Evolutionary conservation across 805 yeast species (phyloP).

Genomic region (Kuraishia borneana): DNA sequence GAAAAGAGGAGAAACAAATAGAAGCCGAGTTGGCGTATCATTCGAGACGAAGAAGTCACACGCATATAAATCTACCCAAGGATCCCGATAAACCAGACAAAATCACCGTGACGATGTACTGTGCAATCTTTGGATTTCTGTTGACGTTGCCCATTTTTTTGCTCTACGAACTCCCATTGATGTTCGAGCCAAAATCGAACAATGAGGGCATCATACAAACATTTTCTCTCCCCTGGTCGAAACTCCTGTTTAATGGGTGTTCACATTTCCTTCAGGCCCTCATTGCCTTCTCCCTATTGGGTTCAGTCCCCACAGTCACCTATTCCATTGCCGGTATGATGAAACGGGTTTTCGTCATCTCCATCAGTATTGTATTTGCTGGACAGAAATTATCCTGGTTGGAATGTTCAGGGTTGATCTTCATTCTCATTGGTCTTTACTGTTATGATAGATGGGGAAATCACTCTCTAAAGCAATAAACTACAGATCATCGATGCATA

Average conservation of each 20-base stretch:
- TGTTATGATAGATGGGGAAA: conserved; percentile 66
- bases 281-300: conserved; percentile 66
- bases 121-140: conserved; percentile 57
- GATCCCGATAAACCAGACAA: conserved; percentile 40
- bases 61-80: neutral
- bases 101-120: conserved; percentile 58
- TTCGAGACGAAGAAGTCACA: neutral
- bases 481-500: neutral
- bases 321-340: conserved; percentile 71
- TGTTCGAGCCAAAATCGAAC: conserved; percentile 11
- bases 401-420: conserved; percentile 40
- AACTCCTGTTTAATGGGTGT: conserved; percentile 48
- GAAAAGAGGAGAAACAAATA: conserved; percentile 1
- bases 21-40: neutral
- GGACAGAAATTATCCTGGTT: conserved; percentile 25
- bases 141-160: conserved; percentile 58
- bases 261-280: conserved; percentile 66
- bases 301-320: conserved; percentile 58
- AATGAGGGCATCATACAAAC: neutral
- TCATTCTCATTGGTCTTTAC: conserved; percentile 53
- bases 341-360: conserved; percentile 62
- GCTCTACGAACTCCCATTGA: conserved; percentile 33
- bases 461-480: conserved; percentile 6
- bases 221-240: conserved; percentile 11
- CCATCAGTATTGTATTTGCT: conserved; percentile 57